Conservation (phyloP, 2,329 filamentous ascomycete species). For the Phialemoniopsis sp. region DNA sequence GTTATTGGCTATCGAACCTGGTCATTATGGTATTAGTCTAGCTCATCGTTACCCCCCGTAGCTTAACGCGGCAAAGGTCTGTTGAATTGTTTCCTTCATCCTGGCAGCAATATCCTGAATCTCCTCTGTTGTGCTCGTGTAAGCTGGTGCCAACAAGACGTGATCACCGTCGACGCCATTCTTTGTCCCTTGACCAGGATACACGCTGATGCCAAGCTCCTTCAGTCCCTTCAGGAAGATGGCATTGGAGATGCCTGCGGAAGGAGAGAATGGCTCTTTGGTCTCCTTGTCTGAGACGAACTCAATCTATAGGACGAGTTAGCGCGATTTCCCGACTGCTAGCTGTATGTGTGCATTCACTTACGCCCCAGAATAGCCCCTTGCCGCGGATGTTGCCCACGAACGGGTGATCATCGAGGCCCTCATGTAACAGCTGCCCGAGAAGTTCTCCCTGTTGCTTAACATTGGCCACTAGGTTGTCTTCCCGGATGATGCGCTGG, state of each 20-base stretch:
- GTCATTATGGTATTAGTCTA: no score
- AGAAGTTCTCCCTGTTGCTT: slow-evolving; percentile 30
- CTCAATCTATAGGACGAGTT: no score
- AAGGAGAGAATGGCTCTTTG: slow-evolving; percentile 47
- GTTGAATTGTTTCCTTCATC: background rate
- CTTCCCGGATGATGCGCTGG: slow-evolving; percentile 44
- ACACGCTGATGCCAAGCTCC: slow-evolving; percentile 44
- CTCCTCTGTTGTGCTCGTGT: slow-evolving; percentile 41
- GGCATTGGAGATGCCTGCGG: slow-evolving; percentile 26
- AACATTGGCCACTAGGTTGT: slow-evolving; percentile 43
- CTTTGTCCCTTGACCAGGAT: slow-evolving; percentile 44
- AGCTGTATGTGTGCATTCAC: no score
- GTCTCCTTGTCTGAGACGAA: slow-evolving; percentile 51
- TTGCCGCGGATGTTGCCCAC: slow-evolving; percentile 56
- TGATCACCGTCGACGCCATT: slow-evolving; percentile 49
- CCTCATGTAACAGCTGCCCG: slow-evolving; percentile 31
- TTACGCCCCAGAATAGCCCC: slow-evolving; percentile 55
- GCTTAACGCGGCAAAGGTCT: no score
- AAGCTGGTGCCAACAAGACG: slow-evolving; percentile 48
- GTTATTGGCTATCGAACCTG: no score
- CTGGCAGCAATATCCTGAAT: slow-evolving; percentile 35
- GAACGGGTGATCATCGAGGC: slow-evolving; percentile 36
- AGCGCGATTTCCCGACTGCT: no score
- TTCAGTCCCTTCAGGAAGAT: slow-evolving; percentile 30
- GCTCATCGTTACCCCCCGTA: no score